Conservation (phyloP, 2,329 filamentous ascomycete genomes). For the Hypoxylon sp. region DNA sequence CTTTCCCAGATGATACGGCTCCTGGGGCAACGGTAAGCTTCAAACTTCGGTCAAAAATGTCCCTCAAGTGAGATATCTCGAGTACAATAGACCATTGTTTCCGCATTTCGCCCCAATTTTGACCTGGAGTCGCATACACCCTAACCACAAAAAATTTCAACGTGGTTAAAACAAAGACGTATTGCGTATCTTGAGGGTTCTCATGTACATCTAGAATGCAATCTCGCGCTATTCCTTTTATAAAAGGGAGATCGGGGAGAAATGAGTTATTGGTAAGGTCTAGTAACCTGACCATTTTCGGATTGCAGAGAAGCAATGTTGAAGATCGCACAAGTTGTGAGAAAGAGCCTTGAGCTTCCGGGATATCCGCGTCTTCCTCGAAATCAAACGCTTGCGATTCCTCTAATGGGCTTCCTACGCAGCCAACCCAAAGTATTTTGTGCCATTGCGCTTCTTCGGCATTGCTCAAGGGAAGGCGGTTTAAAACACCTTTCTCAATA, state of each 20-base stretch:
- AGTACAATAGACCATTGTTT: constrained; percentile 55
- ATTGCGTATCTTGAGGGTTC: constrained; percentile 50
- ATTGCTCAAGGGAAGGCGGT: constrained; percentile 53
- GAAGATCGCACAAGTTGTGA: constrained; percentile 67
- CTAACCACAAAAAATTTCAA: constrained; percentile 51
- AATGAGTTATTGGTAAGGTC: constrained; percentile 48
- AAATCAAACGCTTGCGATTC: constrained; percentile 58
- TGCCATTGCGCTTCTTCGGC: constrained; percentile 57
- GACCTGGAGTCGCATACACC: constrained; percentile 39
- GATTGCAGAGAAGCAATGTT: constrained; percentile 62
- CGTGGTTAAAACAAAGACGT: constrained; percentile 53
- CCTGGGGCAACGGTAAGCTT: constrained; percentile 58
- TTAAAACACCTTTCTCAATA: constrained; percentile 58
- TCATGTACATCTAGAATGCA: constrained; percentile 51
- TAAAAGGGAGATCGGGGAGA: constrained; percentile 49
- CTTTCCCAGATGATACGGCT: constrained; percentile 26
- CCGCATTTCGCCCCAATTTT: constrained; percentile 40
- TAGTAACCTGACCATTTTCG: constrained; percentile 50
- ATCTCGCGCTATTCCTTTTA: constrained; percentile 44
- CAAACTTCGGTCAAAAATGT: constrained; percentile 56
- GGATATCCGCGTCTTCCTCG: constrained; percentile 50
- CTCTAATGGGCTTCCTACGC: constrained; percentile 43
- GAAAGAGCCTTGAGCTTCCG: constrained; percentile 46
- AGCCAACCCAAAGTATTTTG: constrained; percentile 61
- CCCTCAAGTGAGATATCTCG: constrained; percentile 63